Evolutionary conservation across 257 asterid genomes (phyloP).

Genomic region (Cynanchum wilfordii): DNA sequence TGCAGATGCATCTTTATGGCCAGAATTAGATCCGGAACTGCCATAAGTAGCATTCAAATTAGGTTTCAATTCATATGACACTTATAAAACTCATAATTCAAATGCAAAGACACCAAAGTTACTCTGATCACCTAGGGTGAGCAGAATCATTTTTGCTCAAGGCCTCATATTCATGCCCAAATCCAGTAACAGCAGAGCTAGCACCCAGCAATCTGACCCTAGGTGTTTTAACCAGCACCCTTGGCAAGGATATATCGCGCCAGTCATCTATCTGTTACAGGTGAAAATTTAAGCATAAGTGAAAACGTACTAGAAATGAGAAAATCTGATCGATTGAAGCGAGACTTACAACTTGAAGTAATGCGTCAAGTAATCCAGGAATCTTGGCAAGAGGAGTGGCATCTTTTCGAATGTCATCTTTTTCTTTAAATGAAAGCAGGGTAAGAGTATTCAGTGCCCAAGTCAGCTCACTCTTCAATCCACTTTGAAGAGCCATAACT

Average conservation of each 20-base stretch:
- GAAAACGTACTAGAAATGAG: not conserved
- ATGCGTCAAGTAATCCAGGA: slow-evolving; percentile 90
- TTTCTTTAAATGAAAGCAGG: slow-evolving; percentile 89
- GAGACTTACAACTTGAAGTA: slow-evolving; percentile 85
- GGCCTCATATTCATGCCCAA: slow-evolving; percentile 69
- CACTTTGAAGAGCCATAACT: slow-evolving; percentile 96
- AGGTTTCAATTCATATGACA: slow-evolving; percentile 8
- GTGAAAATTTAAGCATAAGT: not conserved
- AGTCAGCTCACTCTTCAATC: slow-evolving; percentile 90
- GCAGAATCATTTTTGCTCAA: slow-evolving; percentile 53
- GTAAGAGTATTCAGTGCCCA: slow-evolving; percentile 97
- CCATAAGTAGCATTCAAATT: slow-evolving; percentile 14
- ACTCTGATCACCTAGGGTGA: slow-evolving; percentile 47
- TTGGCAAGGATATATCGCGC: slow-evolving; percentile 93
- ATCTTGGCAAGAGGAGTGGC: slow-evolving; percentile 95
- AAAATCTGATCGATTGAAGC: slow-evolving; percentile 7
- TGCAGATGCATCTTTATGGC: slow-evolving; percentile 53
- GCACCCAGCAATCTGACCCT: slow-evolving; percentile 69
- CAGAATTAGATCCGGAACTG: slow-evolving; percentile 55
- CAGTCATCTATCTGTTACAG: slow-evolving; percentile 85
- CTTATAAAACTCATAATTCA: slow-evolving; percentile 9
- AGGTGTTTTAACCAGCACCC: slow-evolving; percentile 67
- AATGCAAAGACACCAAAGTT: not conserved
- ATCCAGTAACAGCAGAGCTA: slow-evolving; percentile 81
- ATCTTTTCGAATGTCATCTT: slow-evolving; percentile 91